These are phyloP conservation scores for Termitomyces sp. DNA, from an alignment of 768 basidiomycete species.

Conservation along the genomic window DNA sequence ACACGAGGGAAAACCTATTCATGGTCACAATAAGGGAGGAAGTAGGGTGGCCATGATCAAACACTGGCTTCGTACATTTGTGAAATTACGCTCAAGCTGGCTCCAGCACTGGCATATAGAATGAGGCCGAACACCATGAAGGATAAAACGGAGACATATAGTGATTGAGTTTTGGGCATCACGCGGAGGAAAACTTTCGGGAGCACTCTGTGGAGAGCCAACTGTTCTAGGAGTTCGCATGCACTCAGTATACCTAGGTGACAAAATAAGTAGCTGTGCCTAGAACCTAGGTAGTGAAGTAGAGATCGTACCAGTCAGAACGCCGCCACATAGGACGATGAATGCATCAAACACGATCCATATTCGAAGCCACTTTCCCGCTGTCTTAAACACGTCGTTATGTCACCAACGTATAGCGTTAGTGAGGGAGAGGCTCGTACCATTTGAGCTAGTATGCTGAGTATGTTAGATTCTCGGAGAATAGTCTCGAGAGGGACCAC, in stretches of 20 bases:
- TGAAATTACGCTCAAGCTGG: constrained; percentile 46
- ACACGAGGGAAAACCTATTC: constrained; percentile 57
- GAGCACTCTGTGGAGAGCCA: constrained; percentile 55
- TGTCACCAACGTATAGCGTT: neutral
- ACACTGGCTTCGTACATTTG: constrained; percentile 38
- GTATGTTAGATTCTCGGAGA: constrained; percentile 48
- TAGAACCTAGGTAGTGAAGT: neutral
- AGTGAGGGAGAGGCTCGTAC: constrained; percentile 22
- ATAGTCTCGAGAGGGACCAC: constrained; percentile 48
- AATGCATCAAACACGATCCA: constrained; percentile 64
- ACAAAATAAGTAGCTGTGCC: neutral
- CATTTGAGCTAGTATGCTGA: constrained; percentile 56
- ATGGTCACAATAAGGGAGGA: neutral
- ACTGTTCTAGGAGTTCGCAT: constrained; percentile 51
- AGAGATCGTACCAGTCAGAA: constrained; percentile 50
- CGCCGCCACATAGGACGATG: constrained; percentile 67
- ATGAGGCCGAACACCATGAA: constrained; percentile 45
- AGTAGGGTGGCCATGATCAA: neutral
- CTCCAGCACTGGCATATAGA: constrained; percentile 56
- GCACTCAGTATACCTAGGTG: constrained; percentile 44
- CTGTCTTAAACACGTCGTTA: constrained; percentile 30
- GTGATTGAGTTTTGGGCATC: constrained; percentile 45
- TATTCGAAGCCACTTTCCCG: constrained; percentile 55
- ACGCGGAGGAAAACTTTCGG: constrained; percentile 44
- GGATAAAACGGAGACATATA: constrained; percentile 43